Evolutionary conservation across 352 stramenopile genomes (phyloP).

Genomic region (Blastocystis sp.): DNA sequence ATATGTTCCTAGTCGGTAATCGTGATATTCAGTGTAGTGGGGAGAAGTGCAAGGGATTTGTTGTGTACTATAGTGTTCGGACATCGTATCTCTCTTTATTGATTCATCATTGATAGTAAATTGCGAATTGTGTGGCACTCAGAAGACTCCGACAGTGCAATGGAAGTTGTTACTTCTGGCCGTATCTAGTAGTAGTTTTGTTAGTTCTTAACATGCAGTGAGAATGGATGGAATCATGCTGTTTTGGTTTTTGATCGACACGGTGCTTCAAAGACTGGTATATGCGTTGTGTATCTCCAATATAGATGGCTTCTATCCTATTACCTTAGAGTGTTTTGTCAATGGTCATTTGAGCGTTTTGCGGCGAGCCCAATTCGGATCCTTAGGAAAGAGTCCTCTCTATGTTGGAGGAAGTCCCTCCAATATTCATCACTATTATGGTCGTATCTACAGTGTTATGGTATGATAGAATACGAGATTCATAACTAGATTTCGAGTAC

Average conservation of each 20-base stretch:
- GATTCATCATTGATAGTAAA: background rate
- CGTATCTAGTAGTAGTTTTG: background rate
- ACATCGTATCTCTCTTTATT: background rate
- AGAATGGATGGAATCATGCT: constrained; percentile 10
- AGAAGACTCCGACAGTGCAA: background rate
- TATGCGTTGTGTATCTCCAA: no score
- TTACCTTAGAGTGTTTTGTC: background rate
- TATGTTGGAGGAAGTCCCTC: background rate
- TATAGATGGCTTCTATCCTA: background rate
- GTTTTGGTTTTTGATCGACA: background rate
- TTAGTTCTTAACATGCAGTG: background rate
- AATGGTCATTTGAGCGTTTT: background rate
- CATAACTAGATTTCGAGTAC: background rate
- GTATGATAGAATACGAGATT: background rate
- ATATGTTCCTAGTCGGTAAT: constrained; percentile 47
- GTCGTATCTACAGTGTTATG: constrained; percentile 37
- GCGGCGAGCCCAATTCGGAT: background rate
- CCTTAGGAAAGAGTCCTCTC: background rate
- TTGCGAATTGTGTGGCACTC: constrained; percentile 2
- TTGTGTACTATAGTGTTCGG: background rate
- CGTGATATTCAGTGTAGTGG: constrained; percentile 13
- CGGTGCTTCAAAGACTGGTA: no score
- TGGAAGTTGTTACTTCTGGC: background rate
- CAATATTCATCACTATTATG: background rate
- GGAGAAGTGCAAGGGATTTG: constrained; percentile 17